These are phyloP conservation scores for Fraxinus dipetala DNA, from an alignment of 305 asterid species.

Conservation along the genomic window DNA sequence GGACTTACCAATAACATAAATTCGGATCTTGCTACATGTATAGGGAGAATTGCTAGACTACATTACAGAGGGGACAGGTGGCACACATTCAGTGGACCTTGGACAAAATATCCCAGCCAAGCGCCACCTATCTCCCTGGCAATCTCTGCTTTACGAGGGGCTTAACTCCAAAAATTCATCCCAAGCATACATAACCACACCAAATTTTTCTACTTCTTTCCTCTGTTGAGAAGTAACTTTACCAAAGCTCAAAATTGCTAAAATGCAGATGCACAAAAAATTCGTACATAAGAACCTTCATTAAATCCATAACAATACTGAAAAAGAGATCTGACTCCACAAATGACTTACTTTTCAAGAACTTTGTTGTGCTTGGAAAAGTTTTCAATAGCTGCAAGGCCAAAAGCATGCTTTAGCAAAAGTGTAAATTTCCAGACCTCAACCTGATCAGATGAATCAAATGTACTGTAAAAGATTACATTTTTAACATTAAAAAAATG, in stretches of 20 bases:
- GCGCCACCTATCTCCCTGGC: too few species aligned
- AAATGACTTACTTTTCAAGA: conserved; percentile 49
- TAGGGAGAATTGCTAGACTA: too few species aligned
- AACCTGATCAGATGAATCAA: not conserved
- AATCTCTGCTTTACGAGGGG: too few species aligned
- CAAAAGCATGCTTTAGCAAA: conserved; percentile 20
- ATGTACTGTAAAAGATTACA: not conserved
- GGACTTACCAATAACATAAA: conserved; percentile 11
- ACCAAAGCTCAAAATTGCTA: conserved; percentile 65
- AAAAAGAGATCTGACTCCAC: conserved; percentile 3
- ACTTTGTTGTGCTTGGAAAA: conserved; percentile 36
- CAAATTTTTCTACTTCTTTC: conserved; percentile 39
- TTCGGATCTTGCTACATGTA: too few species aligned
- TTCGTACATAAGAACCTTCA: not conserved
- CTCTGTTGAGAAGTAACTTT: conserved; percentile 40
- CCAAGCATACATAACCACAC: conserved; percentile 19
- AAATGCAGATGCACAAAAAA: conserved; percentile 10
- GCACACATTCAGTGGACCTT: too few species aligned
- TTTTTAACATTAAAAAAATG: not conserved
- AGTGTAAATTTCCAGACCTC: not conserved
- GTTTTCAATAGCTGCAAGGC: conserved; percentile 55
- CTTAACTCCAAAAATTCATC: conserved; percentile 17
- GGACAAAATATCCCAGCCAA: too few species aligned
- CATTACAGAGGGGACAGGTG: too few species aligned
- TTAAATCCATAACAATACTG: conserved; percentile 9